These are phyloP conservation scores for Lactarius indigo DNA, from an alignment of 768 basidiomycete species.

Conservation along the genomic window DNA sequence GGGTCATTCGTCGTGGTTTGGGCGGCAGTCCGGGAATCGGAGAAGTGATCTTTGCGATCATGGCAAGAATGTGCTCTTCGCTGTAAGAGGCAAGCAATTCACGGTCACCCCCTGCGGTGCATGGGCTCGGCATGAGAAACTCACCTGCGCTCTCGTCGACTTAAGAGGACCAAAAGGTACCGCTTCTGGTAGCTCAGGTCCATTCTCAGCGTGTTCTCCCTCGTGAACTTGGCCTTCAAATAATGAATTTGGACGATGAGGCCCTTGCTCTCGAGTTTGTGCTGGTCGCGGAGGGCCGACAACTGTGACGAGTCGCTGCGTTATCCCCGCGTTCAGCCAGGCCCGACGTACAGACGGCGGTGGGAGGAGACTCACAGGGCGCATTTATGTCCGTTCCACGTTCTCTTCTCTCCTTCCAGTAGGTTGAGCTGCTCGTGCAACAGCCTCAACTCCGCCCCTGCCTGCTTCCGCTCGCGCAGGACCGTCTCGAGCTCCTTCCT, in stretches of 20 bases:
- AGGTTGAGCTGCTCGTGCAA: constrained; percentile 32
- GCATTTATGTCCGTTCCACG: constrained; percentile 58
- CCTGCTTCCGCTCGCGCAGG: constrained; percentile 67
- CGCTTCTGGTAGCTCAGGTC: constrained; percentile 83
- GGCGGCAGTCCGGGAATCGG: constrained; percentile 42
- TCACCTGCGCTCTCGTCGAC: constrained; percentile 68
- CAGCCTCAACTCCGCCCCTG: constrained; percentile 59
- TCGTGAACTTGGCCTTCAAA: constrained; percentile 85
- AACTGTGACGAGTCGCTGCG: constrained; percentile 54
- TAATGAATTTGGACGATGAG: constrained; percentile 88
- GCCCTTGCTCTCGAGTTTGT: constrained; percentile 87
- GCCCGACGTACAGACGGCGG: neutral
- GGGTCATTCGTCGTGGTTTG: constrained; percentile 41
- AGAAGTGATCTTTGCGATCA: constrained; percentile 75
- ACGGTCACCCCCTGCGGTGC: neutral
- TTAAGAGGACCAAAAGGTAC: constrained; percentile 75
- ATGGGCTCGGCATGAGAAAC: constrained; percentile 27
- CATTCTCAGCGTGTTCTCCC: constrained; percentile 76
- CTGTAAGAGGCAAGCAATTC: constrained; percentile 35
- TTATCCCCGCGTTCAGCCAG: constrained; percentile 1
- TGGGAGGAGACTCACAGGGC: constrained; percentile 44
- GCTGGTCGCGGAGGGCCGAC: constrained; percentile 54
- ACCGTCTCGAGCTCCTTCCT: constrained; percentile 36
- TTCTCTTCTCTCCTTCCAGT: constrained; percentile 43
- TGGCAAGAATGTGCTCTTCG: constrained; percentile 67